Conservation (phyloP, 805 yeast genomes). For the Pichia pseudocactophila region DNA sequence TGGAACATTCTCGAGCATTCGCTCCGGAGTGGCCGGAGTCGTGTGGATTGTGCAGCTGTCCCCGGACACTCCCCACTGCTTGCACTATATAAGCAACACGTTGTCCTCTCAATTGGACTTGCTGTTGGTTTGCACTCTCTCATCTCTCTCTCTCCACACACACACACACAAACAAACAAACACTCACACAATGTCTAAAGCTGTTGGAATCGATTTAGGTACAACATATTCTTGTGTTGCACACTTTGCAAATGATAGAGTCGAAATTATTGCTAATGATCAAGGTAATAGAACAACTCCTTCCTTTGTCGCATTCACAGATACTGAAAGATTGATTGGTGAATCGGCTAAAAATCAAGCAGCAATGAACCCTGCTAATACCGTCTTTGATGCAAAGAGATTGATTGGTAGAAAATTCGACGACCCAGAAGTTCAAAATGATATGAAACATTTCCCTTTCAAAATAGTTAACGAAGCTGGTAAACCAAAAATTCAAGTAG, state of each 20-base stretch:
- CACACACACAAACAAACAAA: neutral
- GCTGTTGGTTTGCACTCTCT: neutral
- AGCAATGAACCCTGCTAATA: constrained; percentile 83
- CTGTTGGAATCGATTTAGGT: constrained; percentile 73
- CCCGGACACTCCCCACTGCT: no score
- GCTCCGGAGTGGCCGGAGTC: no score
- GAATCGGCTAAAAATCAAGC: constrained; percentile 98
- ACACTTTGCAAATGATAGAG: constrained; percentile 82
- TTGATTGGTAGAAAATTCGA: constrained; percentile 82
- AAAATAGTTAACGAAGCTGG: constrained; percentile 63
- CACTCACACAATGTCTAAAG: constrained; percentile 29
- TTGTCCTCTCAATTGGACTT: neutral
- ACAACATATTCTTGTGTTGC: constrained; percentile 94
- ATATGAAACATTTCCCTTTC: constrained; percentile 81
- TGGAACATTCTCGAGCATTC: no score
- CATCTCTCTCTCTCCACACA: neutral
- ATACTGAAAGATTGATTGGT: constrained; percentile 86
- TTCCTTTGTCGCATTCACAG: constrained; percentile 91
- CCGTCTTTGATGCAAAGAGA: constrained; percentile 87
- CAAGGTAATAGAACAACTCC: constrained; percentile 99
- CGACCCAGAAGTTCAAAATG: constrained; percentile 76
- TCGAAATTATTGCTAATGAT: constrained; percentile 93
- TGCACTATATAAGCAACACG: no score
- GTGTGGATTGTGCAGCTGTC: no score
- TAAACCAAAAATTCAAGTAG: constrained; percentile 78